Evolutionary conservation across 2,329 filamentous ascomycete species (phyloP).

Genomic region (Fusarium sororula): DNA sequence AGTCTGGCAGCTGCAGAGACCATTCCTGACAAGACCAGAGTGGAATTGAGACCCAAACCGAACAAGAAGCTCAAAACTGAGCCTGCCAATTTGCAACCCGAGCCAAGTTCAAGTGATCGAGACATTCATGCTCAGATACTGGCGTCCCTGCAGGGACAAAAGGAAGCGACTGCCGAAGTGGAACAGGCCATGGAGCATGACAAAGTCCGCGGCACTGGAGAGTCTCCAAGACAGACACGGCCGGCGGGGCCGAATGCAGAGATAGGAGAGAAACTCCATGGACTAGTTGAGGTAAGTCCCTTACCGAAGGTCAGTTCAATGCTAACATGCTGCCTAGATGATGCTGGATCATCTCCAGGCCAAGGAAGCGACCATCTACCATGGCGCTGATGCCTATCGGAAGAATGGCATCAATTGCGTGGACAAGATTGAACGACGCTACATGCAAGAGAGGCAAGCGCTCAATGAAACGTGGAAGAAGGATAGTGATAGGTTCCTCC

Average conservation of each 20-base stretch:
- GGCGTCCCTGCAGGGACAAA: slow-evolving; percentile 15
- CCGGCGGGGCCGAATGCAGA: slow-evolving; percentile 3
- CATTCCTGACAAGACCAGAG: not conserved
- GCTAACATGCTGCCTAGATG: slow-evolving; percentile 34
- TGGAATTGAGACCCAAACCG: not conserved
- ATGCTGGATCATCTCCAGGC: slow-evolving; percentile 36
- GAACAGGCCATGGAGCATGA: not conserved
- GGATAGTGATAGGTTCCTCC: slow-evolving; percentile 33
- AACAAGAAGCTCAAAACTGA: not conserved
- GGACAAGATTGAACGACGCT: slow-evolving; percentile 34
- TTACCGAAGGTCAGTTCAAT: not conserved
- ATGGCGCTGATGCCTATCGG: slow-evolving; percentile 35
- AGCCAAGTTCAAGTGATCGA: not conserved
- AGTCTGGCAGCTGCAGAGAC: not conserved
- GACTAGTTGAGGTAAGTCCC: slow-evolving; percentile 39
- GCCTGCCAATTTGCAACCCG: not conserved
- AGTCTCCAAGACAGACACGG: not conserved
- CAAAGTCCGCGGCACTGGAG: not conserved
- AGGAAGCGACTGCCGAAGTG: not conserved
- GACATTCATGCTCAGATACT: slow-evolving; percentile 32
- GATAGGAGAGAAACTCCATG: slow-evolving; percentile 32
- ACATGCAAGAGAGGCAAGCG: slow-evolving; percentile 27
- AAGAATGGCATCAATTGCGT: slow-evolving; percentile 33
- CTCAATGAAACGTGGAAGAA: slow-evolving; percentile 26
- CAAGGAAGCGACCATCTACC: slow-evolving; percentile 34